Evolutionary conservation across 768 basidiomycete species (phyloP).

Genomic region (Kwoniella europaea): DNA sequence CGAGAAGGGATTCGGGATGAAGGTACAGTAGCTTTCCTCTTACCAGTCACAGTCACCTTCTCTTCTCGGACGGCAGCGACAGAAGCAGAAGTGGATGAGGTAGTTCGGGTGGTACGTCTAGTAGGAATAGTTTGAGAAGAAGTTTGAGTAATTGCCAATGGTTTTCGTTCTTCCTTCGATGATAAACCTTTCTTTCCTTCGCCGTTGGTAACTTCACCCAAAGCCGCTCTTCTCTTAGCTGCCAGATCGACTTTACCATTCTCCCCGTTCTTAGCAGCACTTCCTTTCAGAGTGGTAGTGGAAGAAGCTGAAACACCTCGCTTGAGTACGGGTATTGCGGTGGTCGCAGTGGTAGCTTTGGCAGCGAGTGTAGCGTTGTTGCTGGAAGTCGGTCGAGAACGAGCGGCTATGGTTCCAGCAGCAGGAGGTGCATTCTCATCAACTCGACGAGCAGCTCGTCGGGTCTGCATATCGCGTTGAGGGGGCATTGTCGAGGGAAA

Average conservation of each 20-base stretch:
- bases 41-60: constrained; percentile 8
- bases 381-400: constrained; percentile 20
- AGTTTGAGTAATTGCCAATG: constrained; percentile 27
- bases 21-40: constrained; percentile 23
- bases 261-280: not conserved
- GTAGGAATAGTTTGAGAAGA: constrained; percentile 10
- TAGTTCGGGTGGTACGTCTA: constrained; percentile 19
- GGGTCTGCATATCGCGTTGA: constrained; percentile 37
- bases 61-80: constrained; percentile 15
- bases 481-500: not conserved
- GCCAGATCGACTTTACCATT: constrained; percentile 24
- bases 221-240: constrained; percentile 36
- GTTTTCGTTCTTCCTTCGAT: constrained; percentile 28
- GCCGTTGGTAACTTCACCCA: constrained; percentile 51
- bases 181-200: constrained; percentile 28
- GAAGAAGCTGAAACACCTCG: constrained; percentile 32
- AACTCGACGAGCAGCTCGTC: constrained; percentile 37
- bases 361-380: constrained; percentile 24
- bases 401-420: constrained; percentile 24
- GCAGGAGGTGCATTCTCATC: constrained; percentile 54
- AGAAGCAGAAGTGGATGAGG: not conserved
- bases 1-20: constrained; percentile 26
- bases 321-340: constrained; percentile 48
- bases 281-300: constrained; percentile 20
- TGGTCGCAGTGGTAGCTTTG: constrained; percentile 23